phyloP scores from a whole-genome alignment of 176 grass and related monocot genomes.

The Typha latifolia region DNA sequence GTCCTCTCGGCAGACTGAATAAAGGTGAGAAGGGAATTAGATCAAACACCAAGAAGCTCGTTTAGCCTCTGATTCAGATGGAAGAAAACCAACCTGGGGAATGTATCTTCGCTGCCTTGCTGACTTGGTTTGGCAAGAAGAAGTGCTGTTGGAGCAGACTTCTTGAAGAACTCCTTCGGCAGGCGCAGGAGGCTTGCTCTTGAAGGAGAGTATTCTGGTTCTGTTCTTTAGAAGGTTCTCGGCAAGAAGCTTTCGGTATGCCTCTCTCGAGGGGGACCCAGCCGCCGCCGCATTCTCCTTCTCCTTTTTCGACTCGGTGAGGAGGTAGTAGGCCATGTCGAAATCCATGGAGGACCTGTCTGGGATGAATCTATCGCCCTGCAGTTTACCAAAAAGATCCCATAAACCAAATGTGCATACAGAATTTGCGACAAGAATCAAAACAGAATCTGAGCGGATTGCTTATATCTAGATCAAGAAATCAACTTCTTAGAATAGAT shows the following conservation, averaged over 20 bases:
- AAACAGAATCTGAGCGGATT: not conserved
- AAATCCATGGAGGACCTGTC: conserved; percentile 50
- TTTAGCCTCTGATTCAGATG: not conserved
- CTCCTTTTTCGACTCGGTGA: conserved; percentile 38
- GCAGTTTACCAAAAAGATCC: conserved; percentile 12
- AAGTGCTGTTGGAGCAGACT: conserved; percentile 21
- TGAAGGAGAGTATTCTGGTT: conserved; percentile 50
- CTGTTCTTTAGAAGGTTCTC: conserved; percentile 35
- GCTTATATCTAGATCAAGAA: not conserved
- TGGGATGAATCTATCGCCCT: conserved; percentile 69
- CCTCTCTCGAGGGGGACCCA: conserved; percentile 27
- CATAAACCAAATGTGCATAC: not conserved
- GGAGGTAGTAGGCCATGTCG: conserved; percentile 46
- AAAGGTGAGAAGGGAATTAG: conserved; percentile 12
- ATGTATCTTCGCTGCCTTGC: conserved; percentile 29
- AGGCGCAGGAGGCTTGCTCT: conserved; percentile 32
- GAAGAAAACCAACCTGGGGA: conserved; percentile 32
- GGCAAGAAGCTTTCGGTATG: conserved; percentile 41
- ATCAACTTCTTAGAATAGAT: not conserved
- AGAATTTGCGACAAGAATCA: not conserved
- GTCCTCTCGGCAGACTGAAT: conserved; percentile 43
- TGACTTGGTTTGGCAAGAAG: conserved; percentile 14
- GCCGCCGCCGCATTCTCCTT: conserved; percentile 28
- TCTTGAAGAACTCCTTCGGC: conserved; percentile 3
- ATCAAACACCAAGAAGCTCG: not conserved